These are phyloP conservation scores for Populus ilicifolia DNA, from an alignment of 345 rosid genomes.

Conservation along the genomic window DNA sequence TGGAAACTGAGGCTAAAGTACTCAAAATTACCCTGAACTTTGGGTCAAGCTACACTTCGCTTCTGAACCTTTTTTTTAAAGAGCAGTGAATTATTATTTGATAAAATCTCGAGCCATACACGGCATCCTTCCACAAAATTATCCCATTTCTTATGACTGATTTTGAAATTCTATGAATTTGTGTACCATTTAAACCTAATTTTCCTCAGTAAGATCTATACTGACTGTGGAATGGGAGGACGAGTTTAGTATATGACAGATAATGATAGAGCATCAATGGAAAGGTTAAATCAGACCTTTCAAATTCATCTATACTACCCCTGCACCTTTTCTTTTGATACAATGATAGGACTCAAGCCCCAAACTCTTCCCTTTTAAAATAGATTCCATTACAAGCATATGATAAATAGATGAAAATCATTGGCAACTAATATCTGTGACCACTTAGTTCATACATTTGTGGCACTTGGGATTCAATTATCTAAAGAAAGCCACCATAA, in stretches of 20 bases:
- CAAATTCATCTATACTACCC: neutral
- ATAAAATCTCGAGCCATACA: neutral
- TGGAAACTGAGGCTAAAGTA: neutral
- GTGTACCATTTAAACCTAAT: neutral
- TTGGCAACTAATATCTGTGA: too few species aligned
- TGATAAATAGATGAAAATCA: too few species aligned
- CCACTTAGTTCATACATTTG: too few species aligned
- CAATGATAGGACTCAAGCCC: neutral
- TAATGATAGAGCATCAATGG: neutral
- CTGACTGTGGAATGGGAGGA: neutral
- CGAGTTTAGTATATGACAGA: too few species aligned
- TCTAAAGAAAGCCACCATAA: too few species aligned
- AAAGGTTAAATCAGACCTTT: neutral
- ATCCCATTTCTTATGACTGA: neutral
- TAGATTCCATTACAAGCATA: neutral
- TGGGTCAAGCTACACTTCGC: neutral
- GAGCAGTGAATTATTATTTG: too few species aligned
- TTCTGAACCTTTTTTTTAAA: too few species aligned
- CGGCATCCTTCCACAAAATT: neutral
- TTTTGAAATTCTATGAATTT: neutral
- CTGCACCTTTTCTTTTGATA: neutral
- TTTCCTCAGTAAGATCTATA: too few species aligned
- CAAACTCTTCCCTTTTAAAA: neutral
- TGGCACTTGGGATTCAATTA: too few species aligned
- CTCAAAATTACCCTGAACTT: neutral